Evolutionary conservation across 176 grass and related monocot species (phyloP), one percentile per base, ranked within the genome.

Genomic region (Musa beccarii): DNA sequence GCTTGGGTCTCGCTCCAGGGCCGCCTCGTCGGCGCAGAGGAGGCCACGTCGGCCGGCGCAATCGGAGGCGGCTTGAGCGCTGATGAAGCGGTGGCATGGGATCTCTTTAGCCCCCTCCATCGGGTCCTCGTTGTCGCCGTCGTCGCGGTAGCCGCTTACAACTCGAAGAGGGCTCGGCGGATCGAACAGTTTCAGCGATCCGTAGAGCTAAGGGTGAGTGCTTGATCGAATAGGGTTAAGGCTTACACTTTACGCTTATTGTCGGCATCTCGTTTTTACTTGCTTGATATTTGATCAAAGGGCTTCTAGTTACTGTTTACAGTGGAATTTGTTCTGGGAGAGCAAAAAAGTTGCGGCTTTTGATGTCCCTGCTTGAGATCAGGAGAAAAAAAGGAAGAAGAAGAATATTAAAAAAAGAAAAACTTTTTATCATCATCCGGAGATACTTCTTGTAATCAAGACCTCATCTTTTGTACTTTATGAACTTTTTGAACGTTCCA

Each of bases 31-130:
- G 86, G 82, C 10, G 86, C 85, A 51, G 81, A 94, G 66, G 88
- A 90, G 62, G 90, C 84, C 9, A 62, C 83, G 2, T 89, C 83
- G 16, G 79, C 88, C 0, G 51, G 34, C 2, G 34, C 57, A 12
- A 88, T 81, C 0, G 80, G 82, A 7, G 78, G 69, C 10, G 80
- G 86, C 8, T 82, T 98, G 15, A 17, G 24, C 1, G 1, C 11
- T 0, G 73, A 83, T 1, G 90, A 91, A 54, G 80, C 79, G 12
- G 64, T 84, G 9, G 82, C 88, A 15, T 99, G 95, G 95, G 86
- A 99, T 23, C 81, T 99, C 59, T 99, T 94, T 83, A 94, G 73
- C 25, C 95, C 90, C 12, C 69, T 99, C 61, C 95, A 99, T 59
- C 83, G 88, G 53, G 84, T 93, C 11, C 88, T 98, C 54, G 68